These are phyloP conservation scores for Skeletonema marinoi DNA, from an alignment of 108 stramenopile species.

Conservation along the genomic window DNA sequence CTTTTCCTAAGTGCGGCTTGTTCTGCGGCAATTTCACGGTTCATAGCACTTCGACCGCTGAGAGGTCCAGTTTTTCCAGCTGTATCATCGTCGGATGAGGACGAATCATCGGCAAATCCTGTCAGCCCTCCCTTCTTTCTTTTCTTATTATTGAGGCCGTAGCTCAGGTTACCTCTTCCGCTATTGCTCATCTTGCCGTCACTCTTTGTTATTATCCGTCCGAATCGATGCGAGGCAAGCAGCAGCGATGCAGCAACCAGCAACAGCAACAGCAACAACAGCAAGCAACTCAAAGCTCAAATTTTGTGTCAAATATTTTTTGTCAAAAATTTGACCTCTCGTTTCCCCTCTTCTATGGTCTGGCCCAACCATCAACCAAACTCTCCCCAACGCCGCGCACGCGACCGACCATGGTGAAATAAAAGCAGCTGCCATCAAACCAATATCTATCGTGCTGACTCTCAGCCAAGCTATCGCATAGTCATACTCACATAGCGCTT, in stretches of 20 bases:
- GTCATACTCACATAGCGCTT: background rate
- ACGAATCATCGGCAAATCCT: conserved; percentile 34
- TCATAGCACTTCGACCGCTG: conserved; percentile 47
- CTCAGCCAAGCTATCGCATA: background rate
- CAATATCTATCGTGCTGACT: background rate
- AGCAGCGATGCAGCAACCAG: too few species aligned
- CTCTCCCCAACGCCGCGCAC: too few species aligned
- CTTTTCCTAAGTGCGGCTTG: conserved; percentile 72
- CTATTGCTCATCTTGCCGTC: background rate
- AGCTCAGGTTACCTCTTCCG: conserved; percentile 2
- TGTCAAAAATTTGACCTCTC: too few species aligned
- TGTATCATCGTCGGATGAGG: background rate
- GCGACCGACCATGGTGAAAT: background rate
- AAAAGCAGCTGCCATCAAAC: background rate
- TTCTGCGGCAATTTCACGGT: conserved; percentile 65
- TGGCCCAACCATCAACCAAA: too few species aligned
- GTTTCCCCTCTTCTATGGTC: too few species aligned
- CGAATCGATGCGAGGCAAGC: too few species aligned
- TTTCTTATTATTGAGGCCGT: conserved; percentile 37
- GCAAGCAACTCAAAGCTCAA: too few species aligned
- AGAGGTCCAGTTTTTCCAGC: background rate
- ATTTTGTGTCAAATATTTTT: too few species aligned
- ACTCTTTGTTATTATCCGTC: background rate
- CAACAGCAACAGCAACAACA: too few species aligned
- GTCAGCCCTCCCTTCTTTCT: conserved; percentile 8